Evolutionary conservation across 1,284 basidiomycete genomes (phyloP), one percentile per base, ranked within the genome.

Genomic region (Takashimella tepidaria): DNA sequence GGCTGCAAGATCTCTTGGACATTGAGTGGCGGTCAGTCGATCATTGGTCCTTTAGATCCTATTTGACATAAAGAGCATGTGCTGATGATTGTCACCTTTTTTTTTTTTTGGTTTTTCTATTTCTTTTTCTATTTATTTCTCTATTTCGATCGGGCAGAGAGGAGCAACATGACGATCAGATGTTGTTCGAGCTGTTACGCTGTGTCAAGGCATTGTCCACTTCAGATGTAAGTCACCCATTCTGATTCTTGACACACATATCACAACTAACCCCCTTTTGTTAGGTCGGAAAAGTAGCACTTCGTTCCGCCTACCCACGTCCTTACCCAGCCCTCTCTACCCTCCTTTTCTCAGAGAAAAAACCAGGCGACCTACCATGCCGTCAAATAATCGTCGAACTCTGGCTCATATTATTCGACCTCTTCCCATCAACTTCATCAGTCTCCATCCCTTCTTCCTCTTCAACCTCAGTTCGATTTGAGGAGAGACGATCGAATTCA

Each of bases 151-250:
- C n/a, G n/a, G n/a, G 3, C 63, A 92, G 92, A 58, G 95, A 98
- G 73, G 95, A 99, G 71, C 93, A 97, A 70, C 93, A 96, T 64
- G 95, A 97, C 68, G 96, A 98, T 70, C 86, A 93, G 70, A 80
- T 96, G 46, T 80, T 99, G 6, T 87, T 95, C 64, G 95, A 98
- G 71, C 78, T 98, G 0, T 78, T 98, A 24, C 84, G 92, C 3
- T 97, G 92, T 75, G 84, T 98, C 75, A 96, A 96, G 72, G 95
- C 89, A 0, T 79, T 99, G 1, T 85, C 87, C 0, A 93, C 92
- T 1, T 95, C 93, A 1, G 84, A 86, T 8, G 88, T 92, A 37
- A 41, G 65, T 42, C 40, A 19, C 21, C n/a, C 40, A 45, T 13
- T 21, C 41, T 24, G 20, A 19, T 44, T 10, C 5, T 22, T 0